These are phyloP conservation scores for Xerocomellus amylosporus DNA, from an alignment of 768 basidiomycete genomes.

Conservation along the genomic window DNA sequence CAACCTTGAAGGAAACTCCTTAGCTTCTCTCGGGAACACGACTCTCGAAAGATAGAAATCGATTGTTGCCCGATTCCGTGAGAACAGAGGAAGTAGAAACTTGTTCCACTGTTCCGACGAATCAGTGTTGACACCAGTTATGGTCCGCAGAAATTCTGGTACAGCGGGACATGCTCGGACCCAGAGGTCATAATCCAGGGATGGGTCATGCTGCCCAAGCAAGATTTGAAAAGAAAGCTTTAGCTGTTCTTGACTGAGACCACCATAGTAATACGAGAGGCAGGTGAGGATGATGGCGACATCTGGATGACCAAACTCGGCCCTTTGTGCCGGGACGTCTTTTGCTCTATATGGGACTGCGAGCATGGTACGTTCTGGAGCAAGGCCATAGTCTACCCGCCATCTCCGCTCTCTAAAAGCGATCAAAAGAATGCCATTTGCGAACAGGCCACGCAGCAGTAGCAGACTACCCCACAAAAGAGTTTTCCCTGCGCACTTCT, in stretches of 20 bases:
- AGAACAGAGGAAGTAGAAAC: conserved; percentile 25
- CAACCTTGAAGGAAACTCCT: conserved; percentile 35
- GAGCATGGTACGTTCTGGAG: conserved; percentile 16
- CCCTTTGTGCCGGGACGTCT: conserved; percentile 31
- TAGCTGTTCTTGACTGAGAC: conserved; percentile 8
- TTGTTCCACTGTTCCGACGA: conserved; percentile 25
- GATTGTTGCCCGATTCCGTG: conserved; percentile 26
- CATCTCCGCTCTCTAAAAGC: conserved; percentile 34
- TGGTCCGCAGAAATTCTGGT: background rate
- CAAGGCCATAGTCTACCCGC: conserved; percentile 35
- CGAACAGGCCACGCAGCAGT: conserved; percentile 34
- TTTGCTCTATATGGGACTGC: conserved; percentile 20
- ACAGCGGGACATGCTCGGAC: conserved; percentile 9
- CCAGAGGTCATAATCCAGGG: background rate
- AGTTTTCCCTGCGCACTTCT: background rate
- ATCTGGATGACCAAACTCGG: too few species aligned
- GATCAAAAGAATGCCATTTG: conserved; percentile 28
- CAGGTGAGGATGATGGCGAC: too few species aligned
- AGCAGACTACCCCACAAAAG: conserved; percentile 22
- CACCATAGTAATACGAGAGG: too few species aligned
- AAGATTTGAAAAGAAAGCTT: too few species aligned
- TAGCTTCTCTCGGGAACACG: conserved; percentile 37
- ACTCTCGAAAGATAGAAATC: conserved; percentile 36
- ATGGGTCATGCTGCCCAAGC: background rate
- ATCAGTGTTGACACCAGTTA: conserved; percentile 9